A percentile compares a stretch with the other conserved stretches of the same genome.
Evolutionary conservation across 129 eudicot genomes (phyloP).

Genomic region (Deinandra increscens): DNA sequence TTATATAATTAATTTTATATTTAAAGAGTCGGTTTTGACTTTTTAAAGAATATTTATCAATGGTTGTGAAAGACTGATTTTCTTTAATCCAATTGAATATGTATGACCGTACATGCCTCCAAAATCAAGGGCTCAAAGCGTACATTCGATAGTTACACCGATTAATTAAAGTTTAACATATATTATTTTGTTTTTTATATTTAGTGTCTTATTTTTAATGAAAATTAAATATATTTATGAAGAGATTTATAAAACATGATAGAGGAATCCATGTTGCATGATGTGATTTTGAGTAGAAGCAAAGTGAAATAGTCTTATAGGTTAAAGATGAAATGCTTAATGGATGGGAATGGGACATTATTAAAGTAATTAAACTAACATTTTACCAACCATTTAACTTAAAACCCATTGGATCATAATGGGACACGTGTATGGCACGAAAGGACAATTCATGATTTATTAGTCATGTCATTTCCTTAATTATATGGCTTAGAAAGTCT

Average conservation of each 20-base stretch:
- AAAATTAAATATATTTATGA: neutral
- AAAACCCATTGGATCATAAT: constrained; percentile 15
- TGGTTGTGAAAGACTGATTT: neutral
- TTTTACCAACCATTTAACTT: neutral
- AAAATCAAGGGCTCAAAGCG: neutral
- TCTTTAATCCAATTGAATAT: too few species aligned
- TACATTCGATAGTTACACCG: neutral
- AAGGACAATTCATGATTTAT: neutral
- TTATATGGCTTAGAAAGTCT: neutral
- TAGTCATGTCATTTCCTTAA: constrained; percentile 18
- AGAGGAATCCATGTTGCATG: constrained; percentile 5
- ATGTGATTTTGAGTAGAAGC: constrained; percentile 20
- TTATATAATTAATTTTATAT: neutral
- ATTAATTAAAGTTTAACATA: neutral
- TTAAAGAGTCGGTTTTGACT: neutral
- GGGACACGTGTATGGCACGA: neutral
- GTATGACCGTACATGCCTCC: too few species aligned
- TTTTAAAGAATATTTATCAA: neutral
- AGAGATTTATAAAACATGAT: neutral
- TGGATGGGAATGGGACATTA: neutral
- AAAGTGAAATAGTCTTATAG: constrained; percentile 20
- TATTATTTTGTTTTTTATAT: neutral
- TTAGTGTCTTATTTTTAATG: neutral
- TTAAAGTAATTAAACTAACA: neutral
- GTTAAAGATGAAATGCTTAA: constrained; percentile 3